phyloP scores from a whole-genome alignment of 2,329 filamentous ascomycete species.

The Fusarium camptoceras region DNA sequence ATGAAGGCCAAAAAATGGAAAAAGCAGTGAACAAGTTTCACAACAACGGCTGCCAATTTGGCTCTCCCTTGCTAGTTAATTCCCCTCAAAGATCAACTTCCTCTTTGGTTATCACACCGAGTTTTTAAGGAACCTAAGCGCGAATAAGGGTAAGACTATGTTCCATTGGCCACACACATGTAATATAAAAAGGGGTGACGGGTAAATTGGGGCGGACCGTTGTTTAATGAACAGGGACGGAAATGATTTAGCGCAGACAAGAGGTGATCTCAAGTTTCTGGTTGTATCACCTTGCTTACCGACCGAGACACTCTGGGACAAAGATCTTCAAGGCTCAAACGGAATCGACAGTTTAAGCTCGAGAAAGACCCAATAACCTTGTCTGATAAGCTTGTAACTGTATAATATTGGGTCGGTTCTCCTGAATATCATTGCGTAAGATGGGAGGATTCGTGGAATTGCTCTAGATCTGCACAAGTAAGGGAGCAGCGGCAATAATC shows the following conservation, averaged over 20 bases:
- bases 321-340: constrained; percentile 15
- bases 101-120: constrained; percentile 20
- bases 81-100: neutral
- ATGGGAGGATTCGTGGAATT: constrained; percentile 14
- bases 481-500: neutral
- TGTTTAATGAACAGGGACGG: constrained; percentile 30
- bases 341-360: neutral
- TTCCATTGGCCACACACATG: constrained; percentile 1
- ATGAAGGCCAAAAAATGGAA: neutral
- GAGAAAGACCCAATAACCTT: neutral
- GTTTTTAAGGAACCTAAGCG: constrained; percentile 14
- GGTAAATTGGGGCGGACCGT: constrained; percentile 28
- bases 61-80: constrained; percentile 3
- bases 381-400: neutral
- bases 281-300: constrained; percentile 8
- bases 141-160: constrained; percentile 1
- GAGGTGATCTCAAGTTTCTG: neutral
- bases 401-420: constrained; percentile 5
- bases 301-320: constrained; percentile 21
- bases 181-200: constrained; percentile 20
- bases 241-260: constrained; percentile 15
- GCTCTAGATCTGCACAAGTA: constrained; percentile 11
- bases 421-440: constrained; percentile 22
- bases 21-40: constrained; percentile 21
- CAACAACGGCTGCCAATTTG: constrained; percentile 29